phyloP scores from a whole-genome alignment of 371 early-diverging fungal species.

The Mucor ambiguus region DNA sequence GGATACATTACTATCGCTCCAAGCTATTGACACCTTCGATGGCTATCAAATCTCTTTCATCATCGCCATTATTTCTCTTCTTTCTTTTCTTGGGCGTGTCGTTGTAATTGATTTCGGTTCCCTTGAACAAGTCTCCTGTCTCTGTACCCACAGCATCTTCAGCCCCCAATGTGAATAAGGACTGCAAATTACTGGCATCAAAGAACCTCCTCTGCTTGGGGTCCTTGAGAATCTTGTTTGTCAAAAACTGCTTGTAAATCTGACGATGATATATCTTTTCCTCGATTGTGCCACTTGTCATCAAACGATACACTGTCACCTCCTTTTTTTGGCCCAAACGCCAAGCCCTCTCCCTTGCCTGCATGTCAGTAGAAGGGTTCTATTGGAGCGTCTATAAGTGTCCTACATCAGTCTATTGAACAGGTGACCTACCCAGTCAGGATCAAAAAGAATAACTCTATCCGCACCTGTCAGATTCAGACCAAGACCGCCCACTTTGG shows the following conservation, averaged over 20 bases:
- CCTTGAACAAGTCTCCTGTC: conserved; percentile 71
- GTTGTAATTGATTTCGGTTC: conserved; percentile 55
- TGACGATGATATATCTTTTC: conserved; percentile 98
- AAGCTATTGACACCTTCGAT: conserved; percentile 58
- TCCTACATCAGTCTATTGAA: no score
- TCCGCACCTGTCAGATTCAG: conserved; percentile 96
- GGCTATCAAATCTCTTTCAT: conserved; percentile 36
- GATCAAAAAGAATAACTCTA: conserved; percentile 96
- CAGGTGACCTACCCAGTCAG: conserved; percentile 82
- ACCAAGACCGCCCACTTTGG: conserved; percentile 97
- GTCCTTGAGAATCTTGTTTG: conserved; percentile 94
- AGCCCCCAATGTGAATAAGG: conserved; percentile 80
- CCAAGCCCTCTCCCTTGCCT: conserved; percentile 98
- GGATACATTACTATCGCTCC: conserved; percentile 55
- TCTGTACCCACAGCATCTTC: conserved; percentile 66
- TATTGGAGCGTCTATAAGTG: conserved; percentile 12
- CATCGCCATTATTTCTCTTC: conserved; percentile 34
- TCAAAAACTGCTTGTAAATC: conserved; percentile 96
- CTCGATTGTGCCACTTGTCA: conserved; percentile 97
- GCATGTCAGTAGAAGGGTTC: conserved; percentile 97
- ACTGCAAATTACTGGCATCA: conserved; percentile 74
- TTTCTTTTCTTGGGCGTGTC: conserved; percentile 23
- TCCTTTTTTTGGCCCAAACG: conserved; percentile 90
- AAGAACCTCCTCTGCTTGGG: conserved; percentile 92
- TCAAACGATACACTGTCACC: conserved; percentile 97